Percentiles rank a stretch among this genome's conserved stretches.
These are phyloP conservation scores for Diaporthe nobilis DNA, from an alignment of 2,329 filamentous ascomycete species.

Conservation along the genomic window DNA sequence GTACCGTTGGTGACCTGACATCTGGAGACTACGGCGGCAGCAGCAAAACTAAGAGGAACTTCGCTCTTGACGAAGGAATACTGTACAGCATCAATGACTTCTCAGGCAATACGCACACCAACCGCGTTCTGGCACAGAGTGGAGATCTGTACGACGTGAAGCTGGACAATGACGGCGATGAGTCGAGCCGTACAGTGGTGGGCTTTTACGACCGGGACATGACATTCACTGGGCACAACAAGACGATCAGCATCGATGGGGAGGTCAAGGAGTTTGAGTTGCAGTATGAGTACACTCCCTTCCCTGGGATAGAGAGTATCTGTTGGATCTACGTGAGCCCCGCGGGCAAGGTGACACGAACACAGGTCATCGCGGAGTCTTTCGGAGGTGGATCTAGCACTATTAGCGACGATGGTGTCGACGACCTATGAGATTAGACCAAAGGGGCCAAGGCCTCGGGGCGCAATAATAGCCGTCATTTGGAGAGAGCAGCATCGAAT, in stretches of 20 bases:
- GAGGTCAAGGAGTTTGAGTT: constrained; percentile 61
- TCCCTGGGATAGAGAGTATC: constrained; percentile 60
- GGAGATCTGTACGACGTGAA: constrained; percentile 67
- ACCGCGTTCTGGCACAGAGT: constrained; percentile 68
- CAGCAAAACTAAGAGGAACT: constrained; percentile 29
- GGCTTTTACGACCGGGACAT: constrained; percentile 67
- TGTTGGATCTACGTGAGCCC: constrained; percentile 64
- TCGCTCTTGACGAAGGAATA: constrained; percentile 49
- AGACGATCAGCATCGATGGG: constrained; percentile 59
- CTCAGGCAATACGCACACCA: constrained; percentile 67
- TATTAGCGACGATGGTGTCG: constrained; percentile 57
- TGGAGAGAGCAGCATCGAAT: neutral
- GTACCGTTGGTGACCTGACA: constrained; percentile 48
- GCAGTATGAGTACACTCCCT: constrained; percentile 68
- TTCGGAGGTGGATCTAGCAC: constrained; percentile 67
- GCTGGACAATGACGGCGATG: constrained; percentile 67
- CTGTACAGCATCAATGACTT: constrained; percentile 75
- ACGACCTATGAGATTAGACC: constrained; percentile 37
- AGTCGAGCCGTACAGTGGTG: constrained; percentile 58
- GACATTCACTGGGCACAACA: constrained; percentile 68
- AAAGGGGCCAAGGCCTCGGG: neutral
- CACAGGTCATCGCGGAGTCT: constrained; percentile 66
- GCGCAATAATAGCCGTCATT: neutral
- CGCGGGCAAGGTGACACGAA: constrained; percentile 62
- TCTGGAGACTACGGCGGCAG: constrained; percentile 39